Evolutionary conservation across 805 yeast species (phyloP).

Genomic region (Nakazawaea anatomiae): DNA sequence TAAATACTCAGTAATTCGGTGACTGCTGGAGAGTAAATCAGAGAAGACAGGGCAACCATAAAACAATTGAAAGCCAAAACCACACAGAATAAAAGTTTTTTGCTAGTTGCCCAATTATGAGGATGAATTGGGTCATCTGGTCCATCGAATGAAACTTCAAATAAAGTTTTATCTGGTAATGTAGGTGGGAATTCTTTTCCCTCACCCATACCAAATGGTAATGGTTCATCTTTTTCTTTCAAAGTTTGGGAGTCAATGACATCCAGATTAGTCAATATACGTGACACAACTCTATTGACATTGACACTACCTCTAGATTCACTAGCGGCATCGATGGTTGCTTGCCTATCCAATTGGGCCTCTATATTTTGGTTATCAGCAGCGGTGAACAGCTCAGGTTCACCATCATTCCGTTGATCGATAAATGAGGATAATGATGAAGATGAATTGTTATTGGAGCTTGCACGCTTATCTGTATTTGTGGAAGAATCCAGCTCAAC

Average conservation of each 20-base stretch:
- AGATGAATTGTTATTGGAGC: background rate
- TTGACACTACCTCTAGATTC: background rate
- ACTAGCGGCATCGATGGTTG: background rate
- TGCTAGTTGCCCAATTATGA: conserved; percentile 59
- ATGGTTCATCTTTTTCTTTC: conserved; percentile 15
- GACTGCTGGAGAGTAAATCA: conserved; percentile 66
- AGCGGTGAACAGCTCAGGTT: background rate
- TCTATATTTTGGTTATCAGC: background rate
- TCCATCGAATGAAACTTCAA: conserved; percentile 71
- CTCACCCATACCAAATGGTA: conserved; percentile 61
- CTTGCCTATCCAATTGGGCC: background rate
- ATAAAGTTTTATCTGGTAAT: conserved; percentile 48
- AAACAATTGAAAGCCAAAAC: conserved; percentile 38
- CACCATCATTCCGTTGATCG: background rate
- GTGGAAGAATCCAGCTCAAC: background rate
- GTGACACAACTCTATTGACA: conserved; percentile 29
- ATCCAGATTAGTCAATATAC: conserved; percentile 35
- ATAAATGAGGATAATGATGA: background rate
- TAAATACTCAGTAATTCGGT: conserved; percentile 40
- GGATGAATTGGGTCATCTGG: conserved; percentile 78
- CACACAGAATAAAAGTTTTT: conserved; percentile 37
- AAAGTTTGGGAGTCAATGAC: conserved; percentile 1
- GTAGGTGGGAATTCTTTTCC: conserved; percentile 57
- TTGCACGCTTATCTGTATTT: background rate
- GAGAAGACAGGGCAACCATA: conserved; percentile 67